Evolutionary conservation across 768 basidiomycete genomes (phyloP).

Genomic region (Candolleomyces efflorescens): DNA sequence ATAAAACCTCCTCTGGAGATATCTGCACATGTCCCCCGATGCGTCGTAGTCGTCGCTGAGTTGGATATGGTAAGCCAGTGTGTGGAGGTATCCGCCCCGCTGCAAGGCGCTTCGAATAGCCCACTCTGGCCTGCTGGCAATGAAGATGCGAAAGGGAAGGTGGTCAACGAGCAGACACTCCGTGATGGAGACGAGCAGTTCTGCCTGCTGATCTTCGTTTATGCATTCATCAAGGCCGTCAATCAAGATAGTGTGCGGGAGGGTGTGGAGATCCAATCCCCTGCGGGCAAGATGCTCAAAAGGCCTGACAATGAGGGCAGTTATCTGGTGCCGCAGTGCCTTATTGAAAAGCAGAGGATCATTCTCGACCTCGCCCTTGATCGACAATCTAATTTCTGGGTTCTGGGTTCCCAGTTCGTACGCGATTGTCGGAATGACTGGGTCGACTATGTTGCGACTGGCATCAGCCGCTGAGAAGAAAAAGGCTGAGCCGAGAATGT

Average conservation of each 20-base stretch:
- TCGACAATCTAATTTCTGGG: background rate
- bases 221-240: background rate
- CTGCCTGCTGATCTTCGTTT: background rate
- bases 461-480: conserved; percentile 5
- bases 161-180: background rate
- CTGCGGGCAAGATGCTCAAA: no score
- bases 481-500: conserved; percentile 2
- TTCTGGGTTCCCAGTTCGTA: conserved; percentile 3
- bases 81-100: background rate
- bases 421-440: conserved; percentile 8
- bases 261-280: background rate
- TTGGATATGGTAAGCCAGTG: background rate
- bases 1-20: background rate
- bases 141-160: background rate
- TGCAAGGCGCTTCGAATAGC: background rate
- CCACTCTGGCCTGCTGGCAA: background rate
- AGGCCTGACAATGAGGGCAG: background rate
- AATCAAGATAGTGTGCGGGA: background rate
- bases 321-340: conserved; percentile 2
- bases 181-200: background rate
- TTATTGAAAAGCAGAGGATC: background rate
- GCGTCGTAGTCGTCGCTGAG: background rate
- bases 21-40: background rate
- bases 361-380: background rate
- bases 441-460: conserved; percentile 1